phyloP scores from a whole-genome alignment of 2,329 filamentous ascomycete genomes.

The Curvularia spicifera region DNA sequence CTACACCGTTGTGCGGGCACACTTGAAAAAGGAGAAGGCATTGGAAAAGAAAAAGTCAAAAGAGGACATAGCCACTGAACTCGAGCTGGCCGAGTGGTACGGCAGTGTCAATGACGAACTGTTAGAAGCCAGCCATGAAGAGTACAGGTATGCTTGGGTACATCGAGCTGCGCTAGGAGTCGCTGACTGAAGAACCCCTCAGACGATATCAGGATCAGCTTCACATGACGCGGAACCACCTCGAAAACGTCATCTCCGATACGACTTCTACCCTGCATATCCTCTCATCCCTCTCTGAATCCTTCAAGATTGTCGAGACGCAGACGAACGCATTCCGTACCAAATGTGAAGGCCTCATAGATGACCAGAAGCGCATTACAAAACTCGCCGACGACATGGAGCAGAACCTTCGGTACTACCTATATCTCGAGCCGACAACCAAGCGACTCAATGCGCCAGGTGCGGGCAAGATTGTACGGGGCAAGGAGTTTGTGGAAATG shows the following conservation, averaged over 20 bases:
- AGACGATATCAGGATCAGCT: conserved; percentile 79
- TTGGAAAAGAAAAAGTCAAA: conserved; percentile 46
- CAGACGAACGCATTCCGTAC: conserved; percentile 94
- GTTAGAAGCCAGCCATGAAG: conserved; percentile 80
- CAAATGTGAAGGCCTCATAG: conserved; percentile 86
- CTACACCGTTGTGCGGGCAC: conserved; percentile 67
- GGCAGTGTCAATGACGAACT: conserved; percentile 68
- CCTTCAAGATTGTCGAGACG: conserved; percentile 84
- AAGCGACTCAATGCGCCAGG: conserved; percentile 90
- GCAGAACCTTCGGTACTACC: conserved; percentile 91
- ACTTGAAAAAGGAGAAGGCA: conserved; percentile 60
- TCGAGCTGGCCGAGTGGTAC: conserved; percentile 67
- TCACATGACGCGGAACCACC: conserved; percentile 77
- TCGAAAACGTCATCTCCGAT: conserved; percentile 78
- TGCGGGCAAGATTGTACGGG: conserved; percentile 82
- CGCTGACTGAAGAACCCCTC: neutral
- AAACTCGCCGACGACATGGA: conserved; percentile 83
- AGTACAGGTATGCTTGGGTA: conserved; percentile 67
- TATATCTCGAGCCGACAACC: conserved; percentile 89
- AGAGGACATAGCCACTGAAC: conserved; percentile 61
- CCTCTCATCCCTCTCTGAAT: conserved; percentile 78
- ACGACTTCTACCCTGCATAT: conserved; percentile 77
- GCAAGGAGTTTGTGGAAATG: conserved; percentile 86
- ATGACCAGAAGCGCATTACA: conserved; percentile 80
- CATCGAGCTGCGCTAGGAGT: neutral